Evolutionary conservation across 2,329 filamentous ascomycete genomes (phyloP).

Genomic region (Pestalotiopsis sp.): DNA sequence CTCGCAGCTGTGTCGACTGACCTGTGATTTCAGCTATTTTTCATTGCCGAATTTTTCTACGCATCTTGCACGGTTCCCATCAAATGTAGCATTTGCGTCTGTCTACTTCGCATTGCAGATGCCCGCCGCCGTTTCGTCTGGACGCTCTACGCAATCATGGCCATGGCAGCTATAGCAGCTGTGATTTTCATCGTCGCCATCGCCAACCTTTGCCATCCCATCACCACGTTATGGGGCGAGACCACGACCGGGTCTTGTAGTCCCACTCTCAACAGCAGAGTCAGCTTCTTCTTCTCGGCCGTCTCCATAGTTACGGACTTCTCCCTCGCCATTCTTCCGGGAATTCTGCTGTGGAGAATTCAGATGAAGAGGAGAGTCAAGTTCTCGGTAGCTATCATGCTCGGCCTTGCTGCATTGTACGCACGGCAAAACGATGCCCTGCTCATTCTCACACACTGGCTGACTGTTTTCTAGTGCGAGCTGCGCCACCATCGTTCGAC

Average conservation of each 20-base stretch:
- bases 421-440: slow-evolving; percentile 12
- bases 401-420: slow-evolving; percentile 46
- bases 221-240: slow-evolving; percentile 33
- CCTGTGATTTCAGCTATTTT: slow-evolving; percentile 30
- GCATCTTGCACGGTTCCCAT: slow-evolving; percentile 32
- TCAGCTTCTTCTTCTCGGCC: slow-evolving; percentile 37
- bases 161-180: slow-evolving; percentile 22
- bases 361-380: slow-evolving; percentile 47
- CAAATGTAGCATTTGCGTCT: slow-evolving; percentile 33
- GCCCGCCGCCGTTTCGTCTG: slow-evolving; percentile 29
- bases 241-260: slow-evolving; percentile 29
- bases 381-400: slow-evolving; percentile 45
- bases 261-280: slow-evolving; percentile 29
- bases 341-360: slow-evolving; percentile 41
- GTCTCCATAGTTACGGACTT: slow-evolving; percentile 39
- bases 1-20: not conserved
- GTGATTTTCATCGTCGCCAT: slow-evolving; percentile 31
- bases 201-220: slow-evolving; percentile 34
- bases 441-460: not conserved
- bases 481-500: slow-evolving; percentile 42
- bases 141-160: slow-evolving; percentile 29
- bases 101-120: slow-evolving; percentile 34
- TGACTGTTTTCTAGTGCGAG: slow-evolving; percentile 29
- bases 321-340: slow-evolving; percentile 39
- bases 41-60: slow-evolving; percentile 42